Evolutionary conservation across 2,329 filamentous ascomycete genomes (phyloP), one percentile per base, ranked within the genome.

Genomic region (Endoconidiophora polonica): DNA sequence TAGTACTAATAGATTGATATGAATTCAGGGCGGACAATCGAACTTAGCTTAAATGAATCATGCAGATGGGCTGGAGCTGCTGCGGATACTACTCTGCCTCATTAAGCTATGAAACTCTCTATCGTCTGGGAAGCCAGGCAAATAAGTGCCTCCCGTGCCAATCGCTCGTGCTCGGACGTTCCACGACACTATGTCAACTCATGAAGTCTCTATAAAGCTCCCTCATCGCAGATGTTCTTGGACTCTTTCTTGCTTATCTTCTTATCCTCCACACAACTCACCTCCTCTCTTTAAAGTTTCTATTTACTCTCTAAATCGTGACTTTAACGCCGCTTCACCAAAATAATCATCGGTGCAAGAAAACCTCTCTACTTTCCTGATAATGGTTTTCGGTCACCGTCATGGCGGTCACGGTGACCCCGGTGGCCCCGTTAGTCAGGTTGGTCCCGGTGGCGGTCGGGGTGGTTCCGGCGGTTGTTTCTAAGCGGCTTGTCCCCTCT

Each of bases 311-410:
- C 41, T 22, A 43, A 14, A 2, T 14, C 38, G n/a, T 18, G 39
- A 9, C 29, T 39, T 4, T 22, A 22, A 1, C 20, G 16, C 22
- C 14, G n/a, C 23, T 46, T 3, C 5, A 23, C 16, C 12, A 22
- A 37, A 12, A 5, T 14, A 24, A 40, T 3, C 12, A 9, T 7
- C 26, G 4, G 2, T 36, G 6, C 26, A 14, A 39, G 9, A 39
- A 24, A 7, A 36, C 2, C 26, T 12, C 16, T 26, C 12, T 29
- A 43, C 47, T 49, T 40, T 37, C 24, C 22, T 37, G 10, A 43
- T 6, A 52, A 52, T 52, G 46, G 46, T 52, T 26, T 49, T 52
- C 45, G 50, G 50, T 41, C 49, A 46, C 49, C 37, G 37, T n/a
- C 49, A 46, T 26, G 48, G 48, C 23, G 48, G 42, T 23, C 40